Base-by-base conservation (phyloP, 1,284 basidiomycete species). In the Thelephora terrestris region DNA sequence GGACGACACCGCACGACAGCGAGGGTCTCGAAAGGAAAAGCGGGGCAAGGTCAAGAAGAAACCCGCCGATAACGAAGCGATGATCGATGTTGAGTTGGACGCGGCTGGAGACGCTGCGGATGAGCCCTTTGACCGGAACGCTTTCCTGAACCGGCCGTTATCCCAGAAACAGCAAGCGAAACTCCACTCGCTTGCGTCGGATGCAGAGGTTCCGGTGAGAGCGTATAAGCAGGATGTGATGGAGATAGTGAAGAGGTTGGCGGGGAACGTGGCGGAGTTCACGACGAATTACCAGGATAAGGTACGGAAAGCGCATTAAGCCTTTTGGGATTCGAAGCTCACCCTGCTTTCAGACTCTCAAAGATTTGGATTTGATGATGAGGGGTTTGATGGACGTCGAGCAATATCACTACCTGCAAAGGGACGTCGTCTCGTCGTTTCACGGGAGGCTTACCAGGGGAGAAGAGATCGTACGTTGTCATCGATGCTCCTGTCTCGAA, bases 301-400 rank as follows among this genome's bases (percentile, higher is more conserved):
- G 66, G 82, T 82, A 46, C 45, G 67, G 43, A 6, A 32, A 10
- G 6, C 29, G 29, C 17, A 14, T 42, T 37, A 5, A 7, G 5
- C 32, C 17, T 20, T 17, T 24, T 47, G 9, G 40, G 12, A 23
- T n/a, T 4, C 7, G 23, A 37, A 23, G n/a, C 49, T 56, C 20
- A 52, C 38, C 23, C 20, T 47, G 12, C 5, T 17, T n/a, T 37
- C 48, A 86, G 84, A 66, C 71, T 38, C 58, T 85, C n/a, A 61
- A 62, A 16, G 69, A 77, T 52, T 67, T 89, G 4, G 85, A 90
- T 50, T 45, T 46, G 7, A 67, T 81, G 42, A 81, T 89, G 75
- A 77, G 73, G 56, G 71, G 75, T 39, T 67, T 87, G 5, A 64
- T 90, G 17, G 84, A 88, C 54, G 71, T 82, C 4, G 71, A 78